Percentiles rank a stretch among this genome's conserved stretches.
These are phyloP conservation scores for Heimioporus sp. DNA, from an alignment of 768 basidiomycete genomes.

Conservation along the genomic window DNA sequence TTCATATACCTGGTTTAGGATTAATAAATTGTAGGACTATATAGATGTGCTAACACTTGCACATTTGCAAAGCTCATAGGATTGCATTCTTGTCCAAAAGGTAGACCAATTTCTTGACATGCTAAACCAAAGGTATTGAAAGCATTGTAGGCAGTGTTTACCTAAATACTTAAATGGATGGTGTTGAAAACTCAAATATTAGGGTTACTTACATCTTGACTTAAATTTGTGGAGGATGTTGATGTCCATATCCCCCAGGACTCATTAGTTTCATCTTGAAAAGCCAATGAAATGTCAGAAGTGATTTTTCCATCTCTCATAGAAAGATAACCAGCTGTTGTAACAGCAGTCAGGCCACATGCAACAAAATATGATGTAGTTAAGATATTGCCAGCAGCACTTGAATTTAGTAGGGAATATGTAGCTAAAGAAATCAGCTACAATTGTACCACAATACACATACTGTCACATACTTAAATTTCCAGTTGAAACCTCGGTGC, in stretches of 20 bases:
- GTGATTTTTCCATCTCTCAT: neutral
- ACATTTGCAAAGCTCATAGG: neutral
- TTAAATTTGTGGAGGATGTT: neutral
- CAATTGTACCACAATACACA: neutral
- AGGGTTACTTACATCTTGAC: neutral
- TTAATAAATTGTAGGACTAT: neutral
- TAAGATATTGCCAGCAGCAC: neutral
- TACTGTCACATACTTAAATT: neutral
- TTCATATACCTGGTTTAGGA: neutral
- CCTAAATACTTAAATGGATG: neutral
- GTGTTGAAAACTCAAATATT: neutral
- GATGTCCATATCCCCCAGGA: neutral
- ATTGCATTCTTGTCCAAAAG: neutral
- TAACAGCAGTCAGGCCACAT: neutral
- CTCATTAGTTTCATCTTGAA: neutral
- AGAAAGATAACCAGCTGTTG: neutral
- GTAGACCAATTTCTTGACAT: neutral
- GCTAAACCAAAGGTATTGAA: neutral
- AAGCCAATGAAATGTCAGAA: neutral
- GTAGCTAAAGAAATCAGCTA: neutral
- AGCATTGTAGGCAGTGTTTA: neutral
- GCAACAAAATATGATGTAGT: constrained; percentile 3
- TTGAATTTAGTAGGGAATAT: no score
- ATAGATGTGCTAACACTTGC: neutral
- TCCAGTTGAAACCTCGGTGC: neutral